Evolutionary conservation across 192 early-diverging fungal species (phyloP).

Genomic region (Backusella australiensis): DNA sequence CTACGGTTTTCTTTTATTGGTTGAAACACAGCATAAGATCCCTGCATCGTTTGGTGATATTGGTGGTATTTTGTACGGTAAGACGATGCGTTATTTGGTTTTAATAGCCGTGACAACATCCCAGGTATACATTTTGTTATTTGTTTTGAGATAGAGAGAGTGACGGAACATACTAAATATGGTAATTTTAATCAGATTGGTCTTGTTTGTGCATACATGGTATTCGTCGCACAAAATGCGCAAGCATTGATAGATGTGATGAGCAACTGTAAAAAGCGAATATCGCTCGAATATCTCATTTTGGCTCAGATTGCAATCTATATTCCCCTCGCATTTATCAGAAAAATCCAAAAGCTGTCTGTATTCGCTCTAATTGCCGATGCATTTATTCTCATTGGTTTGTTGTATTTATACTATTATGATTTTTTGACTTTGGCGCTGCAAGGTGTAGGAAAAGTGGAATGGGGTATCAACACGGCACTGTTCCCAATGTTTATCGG

Average conservation of each 20-base stretch:
- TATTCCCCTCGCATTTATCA: conserved; percentile 85
- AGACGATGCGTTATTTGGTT: conserved; percentile 59
- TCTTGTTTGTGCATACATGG: conserved; percentile 89
- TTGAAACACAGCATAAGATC: conserved; percentile 57
- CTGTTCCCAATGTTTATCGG: conserved; percentile 88
- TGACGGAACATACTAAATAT: not conserved
- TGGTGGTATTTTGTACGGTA: conserved; percentile 63
- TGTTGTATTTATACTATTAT: conserved; percentile 79
- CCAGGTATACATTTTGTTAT: conserved; percentile 36
- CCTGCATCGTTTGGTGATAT: conserved; percentile 71
- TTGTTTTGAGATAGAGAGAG: not conserved
- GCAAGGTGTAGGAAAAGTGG: conserved; percentile 61
- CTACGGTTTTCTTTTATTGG: conserved; percentile 63
- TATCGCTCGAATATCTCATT: conserved; percentile 51
- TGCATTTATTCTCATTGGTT: conserved; percentile 85
- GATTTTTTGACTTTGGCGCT: conserved; percentile 62
- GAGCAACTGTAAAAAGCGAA: conserved; percentile 62
- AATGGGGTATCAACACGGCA: conserved; percentile 70
- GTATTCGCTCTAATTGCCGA: conserved; percentile 84
- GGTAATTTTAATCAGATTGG: conserved; percentile 50
- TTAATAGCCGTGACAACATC: conserved; percentile 44
- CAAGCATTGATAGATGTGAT: conserved; percentile 71
- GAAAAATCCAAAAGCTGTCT: conserved; percentile 84
- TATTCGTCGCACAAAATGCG: conserved; percentile 88
- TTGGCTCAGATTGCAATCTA: conserved; percentile 71